phyloP scores from a whole-genome alignment of 2,329 filamentous ascomycete species.

The Alternaria angustiovoidea region DNA sequence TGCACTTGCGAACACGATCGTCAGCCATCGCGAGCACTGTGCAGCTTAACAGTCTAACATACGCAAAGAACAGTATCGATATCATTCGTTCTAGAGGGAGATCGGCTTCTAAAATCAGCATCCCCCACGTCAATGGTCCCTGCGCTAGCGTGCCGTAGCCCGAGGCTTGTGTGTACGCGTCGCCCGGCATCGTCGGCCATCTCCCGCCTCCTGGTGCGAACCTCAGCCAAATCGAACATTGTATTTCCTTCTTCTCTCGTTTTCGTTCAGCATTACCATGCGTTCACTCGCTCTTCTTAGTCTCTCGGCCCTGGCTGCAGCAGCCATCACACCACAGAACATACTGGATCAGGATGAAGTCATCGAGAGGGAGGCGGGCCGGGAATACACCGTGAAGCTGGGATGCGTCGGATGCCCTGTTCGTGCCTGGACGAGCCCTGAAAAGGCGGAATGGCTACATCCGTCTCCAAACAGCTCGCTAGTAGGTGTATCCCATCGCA shows the following conservation, averaged over 20 bases:
- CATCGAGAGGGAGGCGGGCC: conserved; percentile 22
- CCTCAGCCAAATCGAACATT: background rate
- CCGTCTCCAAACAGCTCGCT: conserved; percentile 33
- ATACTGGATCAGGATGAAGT: background rate
- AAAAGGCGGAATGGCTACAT: conserved; percentile 24
- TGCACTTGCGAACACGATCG: background rate
- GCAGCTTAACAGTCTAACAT: too few species aligned
- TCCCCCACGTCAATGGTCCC: conserved; percentile 12
- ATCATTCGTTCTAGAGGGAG: background rate
- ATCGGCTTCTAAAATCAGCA: background rate
- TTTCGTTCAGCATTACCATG: conserved; percentile 18
- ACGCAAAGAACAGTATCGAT: too few species aligned
- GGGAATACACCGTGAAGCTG: conserved; percentile 40
- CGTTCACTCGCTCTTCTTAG: conserved; percentile 18
- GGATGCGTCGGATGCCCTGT: conserved; percentile 41
- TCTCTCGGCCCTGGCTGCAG: conserved; percentile 16
- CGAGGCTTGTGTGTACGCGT: conserved; percentile 17
- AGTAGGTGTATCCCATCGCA: conserved; percentile 23
- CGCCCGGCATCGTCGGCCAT: conserved; percentile 9
- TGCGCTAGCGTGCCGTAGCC: conserved; percentile 24
- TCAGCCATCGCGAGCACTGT: background rate
- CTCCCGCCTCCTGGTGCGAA: conserved; percentile 5
- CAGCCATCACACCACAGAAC: conserved; percentile 5
- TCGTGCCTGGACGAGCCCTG: conserved; percentile 15
- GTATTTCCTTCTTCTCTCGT: conserved; percentile 10